phyloP scores from a whole-genome alignment of 768 basidiomycete species.

The Phlebiopsis flavidoalba region DNA sequence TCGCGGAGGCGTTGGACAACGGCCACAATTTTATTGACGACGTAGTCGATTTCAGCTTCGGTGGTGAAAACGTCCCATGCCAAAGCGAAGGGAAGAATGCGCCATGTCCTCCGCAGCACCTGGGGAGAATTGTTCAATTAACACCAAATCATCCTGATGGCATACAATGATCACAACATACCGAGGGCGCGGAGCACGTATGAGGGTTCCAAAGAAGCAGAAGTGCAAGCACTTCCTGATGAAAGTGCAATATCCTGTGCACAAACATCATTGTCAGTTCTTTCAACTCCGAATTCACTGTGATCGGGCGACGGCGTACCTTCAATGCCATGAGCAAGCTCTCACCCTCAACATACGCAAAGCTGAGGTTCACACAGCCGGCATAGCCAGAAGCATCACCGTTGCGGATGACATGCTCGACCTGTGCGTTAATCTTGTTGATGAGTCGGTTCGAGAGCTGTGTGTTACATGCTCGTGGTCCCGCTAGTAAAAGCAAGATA shows the following conservation, averaged over 20 bases:
- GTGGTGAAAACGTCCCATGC: slow-evolving; percentile 98
- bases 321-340: slow-evolving; percentile 97
- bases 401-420: slow-evolving; percentile 91
- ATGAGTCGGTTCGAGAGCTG: slow-evolving; percentile 78
- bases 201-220: slow-evolving; percentile 95
- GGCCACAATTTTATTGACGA: slow-evolving; percentile 78
- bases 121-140: slow-evolving; percentile 19
- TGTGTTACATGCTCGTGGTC: slow-evolving; percentile 72
- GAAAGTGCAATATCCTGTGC: slow-evolving; percentile 92
- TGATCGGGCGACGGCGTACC: slow-evolving; percentile 36
- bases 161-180: slow-evolving; percentile 22
- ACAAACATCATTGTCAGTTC: background rate
- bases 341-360: slow-evolving; percentile 96
- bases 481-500: slow-evolving; percentile 39
- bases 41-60: slow-evolving; percentile 94
- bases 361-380: slow-evolving; percentile 93
- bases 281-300: background rate
- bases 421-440: slow-evolving; percentile 71
- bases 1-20: slow-evolving; percentile 89
- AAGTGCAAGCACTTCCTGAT: slow-evolving; percentile 97
- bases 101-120: slow-evolving; percentile 99
- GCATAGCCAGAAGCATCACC: slow-evolving; percentile 90
- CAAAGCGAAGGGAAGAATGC: slow-evolving; percentile 95
- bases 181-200: slow-evolving; percentile 96
- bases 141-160: background rate